Evolutionary conservation across 768 basidiomycete species (phyloP), one percentile per base, ranked within the genome.

Genomic region (Termitomyces bulborhizus): DNA sequence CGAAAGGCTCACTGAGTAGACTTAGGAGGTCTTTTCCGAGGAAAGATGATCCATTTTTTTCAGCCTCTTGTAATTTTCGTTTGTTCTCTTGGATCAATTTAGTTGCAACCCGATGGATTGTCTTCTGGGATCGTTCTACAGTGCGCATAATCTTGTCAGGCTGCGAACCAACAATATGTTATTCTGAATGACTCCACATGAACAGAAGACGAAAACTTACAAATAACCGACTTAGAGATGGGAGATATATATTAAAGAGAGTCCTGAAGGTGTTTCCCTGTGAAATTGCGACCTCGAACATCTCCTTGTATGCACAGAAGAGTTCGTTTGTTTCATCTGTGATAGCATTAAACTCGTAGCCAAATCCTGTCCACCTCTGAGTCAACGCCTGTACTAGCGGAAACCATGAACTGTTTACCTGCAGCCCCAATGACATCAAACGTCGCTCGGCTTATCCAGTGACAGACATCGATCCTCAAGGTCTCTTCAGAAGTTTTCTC

Each of bases 361-460:
- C 89, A 64, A 95, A 96, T 1, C 88, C 90, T 91, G 60, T 29
- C 53, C 43, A 37, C 39, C 13, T 29, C 40, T 45, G 54, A 42
- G 41, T 40, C 24, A 40, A 26, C 7, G 0, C 21, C 24, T 48
- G n/a, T 34, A 27, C 16, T 39, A 11, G 29, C 12, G 24, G 1
- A 26, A 29, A 29, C 21, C 21, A 24, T 7, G 65, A 73, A 45
- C 31, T 46, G 9, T 43, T 29, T 53, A 90, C 89, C 90, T 41
- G 93, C 90, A n/a, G 90, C 67, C 1, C 93, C 94, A 61, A 97
- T 93, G 43, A 95, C 85, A 67, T 96, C 94, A 63, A 97, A 89
- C 0, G 93, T 93, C 8, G 86, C 85, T 42, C 91, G 79, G 59
- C 85, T 88, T 34, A 94, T 69, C 87, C 88, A 95, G 60, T 81